A percentile compares a stretch with the other conserved stretches of the same genome.
phyloP scores from a whole-genome alignment of 768 basidiomycete genomes.

The Auricularia cornea region DNA sequence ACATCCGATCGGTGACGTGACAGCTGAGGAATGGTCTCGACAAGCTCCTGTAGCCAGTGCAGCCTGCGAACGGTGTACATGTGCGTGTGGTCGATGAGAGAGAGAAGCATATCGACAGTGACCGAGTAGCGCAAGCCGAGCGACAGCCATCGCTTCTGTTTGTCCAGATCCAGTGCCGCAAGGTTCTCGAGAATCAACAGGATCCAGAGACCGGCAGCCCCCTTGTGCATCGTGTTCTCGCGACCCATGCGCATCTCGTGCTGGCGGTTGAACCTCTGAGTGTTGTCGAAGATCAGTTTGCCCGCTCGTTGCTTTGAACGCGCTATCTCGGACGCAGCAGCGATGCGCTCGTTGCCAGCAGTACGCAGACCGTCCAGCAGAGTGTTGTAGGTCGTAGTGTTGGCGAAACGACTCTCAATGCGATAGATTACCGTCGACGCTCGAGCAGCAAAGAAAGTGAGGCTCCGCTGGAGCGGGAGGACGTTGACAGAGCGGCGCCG shows the following conservation, averaged over 20 bases:
- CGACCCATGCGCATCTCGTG: constrained; percentile 7
- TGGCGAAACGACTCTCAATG: too few species aligned
- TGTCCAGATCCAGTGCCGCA: constrained; percentile 6
- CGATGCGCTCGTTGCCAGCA: too few species aligned
- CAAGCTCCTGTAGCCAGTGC: constrained; percentile 6
- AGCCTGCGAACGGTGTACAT: not conserved
- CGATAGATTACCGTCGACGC: too few species aligned
- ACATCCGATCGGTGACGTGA: not conserved
- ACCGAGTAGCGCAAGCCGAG: not conserved
- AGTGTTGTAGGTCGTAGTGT: too few species aligned
- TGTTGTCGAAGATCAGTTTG: constrained; percentile 10
- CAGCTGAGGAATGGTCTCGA: constrained; percentile 7
- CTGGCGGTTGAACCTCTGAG: constrained; percentile 8
- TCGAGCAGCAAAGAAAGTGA: too few species aligned
- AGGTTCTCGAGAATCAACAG: constrained; percentile 4
- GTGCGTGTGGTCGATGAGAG: constrained; percentile 7
- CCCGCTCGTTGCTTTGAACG: too few species aligned
- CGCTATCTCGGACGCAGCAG: too few species aligned
- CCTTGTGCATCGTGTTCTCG: constrained; percentile 12
- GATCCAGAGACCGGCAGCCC: constrained; percentile 10
- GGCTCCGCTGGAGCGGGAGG: too few species aligned
- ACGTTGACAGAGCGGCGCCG: too few species aligned
- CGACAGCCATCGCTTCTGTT: not conserved
- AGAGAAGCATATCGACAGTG: constrained; percentile 3
- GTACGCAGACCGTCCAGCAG: too few species aligned